A percentile compares a stretch with the other conserved stretches of the same genome.
These are phyloP conservation scores for Lasiodiplodia sp. DNA, from an alignment of 2,329 filamentous ascomycete species.

Conservation along the genomic window DNA sequence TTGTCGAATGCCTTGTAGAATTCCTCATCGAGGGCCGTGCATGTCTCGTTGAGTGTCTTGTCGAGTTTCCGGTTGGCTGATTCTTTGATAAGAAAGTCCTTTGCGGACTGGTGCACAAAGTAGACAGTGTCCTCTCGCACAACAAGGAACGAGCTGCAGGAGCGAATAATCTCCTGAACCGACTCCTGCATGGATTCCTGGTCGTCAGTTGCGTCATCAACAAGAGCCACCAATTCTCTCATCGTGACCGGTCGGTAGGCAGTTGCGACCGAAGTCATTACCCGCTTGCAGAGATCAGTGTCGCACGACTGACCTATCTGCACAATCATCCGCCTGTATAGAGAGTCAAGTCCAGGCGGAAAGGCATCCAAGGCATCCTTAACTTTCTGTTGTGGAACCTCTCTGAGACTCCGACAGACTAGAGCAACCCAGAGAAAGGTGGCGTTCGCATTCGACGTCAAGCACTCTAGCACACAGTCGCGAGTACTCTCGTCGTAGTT, in stretches of 20 bases:
- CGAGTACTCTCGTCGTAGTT: slow-evolving; percentile 29
- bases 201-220: neutral
- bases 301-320: slow-evolving; percentile 20
- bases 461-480: slow-evolving; percentile 33
- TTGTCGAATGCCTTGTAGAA: too few relatives aligned
- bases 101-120: slow-evolving; percentile 55
- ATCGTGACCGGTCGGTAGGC: neutral
- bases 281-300: neutral
- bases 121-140: slow-evolving; percentile 40
- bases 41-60: slow-evolving; percentile 3
- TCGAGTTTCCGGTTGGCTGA: neutral
- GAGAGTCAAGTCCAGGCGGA: slow-evolving; percentile 44
- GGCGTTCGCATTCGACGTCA: slow-evolving; percentile 44
- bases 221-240: neutral
- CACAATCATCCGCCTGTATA: slow-evolving; percentile 52
- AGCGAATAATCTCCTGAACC: slow-evolving; percentile 38
- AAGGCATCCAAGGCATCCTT: slow-evolving; percentile 34
- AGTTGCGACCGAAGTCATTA: neutral
- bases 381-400: slow-evolving; percentile 16
- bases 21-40: slow-evolving; percentile 34
- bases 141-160: slow-evolving; percentile 53
- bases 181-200: slow-evolving; percentile 34
- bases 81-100: slow-evolving; percentile 47
- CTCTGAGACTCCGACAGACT: slow-evolving; percentile 45
- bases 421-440: slow-evolving; percentile 58